Conservation (phyloP, 768 basidiomycete genomes). For the Aureoboletus auriporus region DNA sequence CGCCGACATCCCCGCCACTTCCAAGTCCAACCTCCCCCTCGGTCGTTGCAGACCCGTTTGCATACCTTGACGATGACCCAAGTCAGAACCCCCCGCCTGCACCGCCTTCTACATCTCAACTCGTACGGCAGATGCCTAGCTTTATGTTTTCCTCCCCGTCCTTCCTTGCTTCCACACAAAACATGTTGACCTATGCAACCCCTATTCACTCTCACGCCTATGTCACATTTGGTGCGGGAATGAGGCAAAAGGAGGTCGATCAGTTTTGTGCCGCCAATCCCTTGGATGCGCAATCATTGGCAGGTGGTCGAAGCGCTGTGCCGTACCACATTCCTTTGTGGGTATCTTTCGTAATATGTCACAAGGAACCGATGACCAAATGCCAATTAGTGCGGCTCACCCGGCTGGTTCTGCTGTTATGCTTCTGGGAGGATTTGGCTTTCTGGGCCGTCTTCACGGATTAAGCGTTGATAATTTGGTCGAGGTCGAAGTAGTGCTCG, state of each 20-base stretch:
- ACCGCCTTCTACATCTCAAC: constrained; percentile 21
- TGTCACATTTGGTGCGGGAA: constrained; percentile 85
- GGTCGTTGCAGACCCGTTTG: constrained; percentile 50
- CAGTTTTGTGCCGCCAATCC: constrained; percentile 66
- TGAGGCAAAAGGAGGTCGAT: constrained; percentile 82
- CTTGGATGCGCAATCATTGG: constrained; percentile 52
- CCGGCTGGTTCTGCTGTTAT: constrained; percentile 77
- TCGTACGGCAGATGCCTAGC: constrained; percentile 20
- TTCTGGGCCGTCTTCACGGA: constrained; percentile 78
- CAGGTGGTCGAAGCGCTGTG: constrained; percentile 49
- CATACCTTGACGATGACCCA: constrained; percentile 46
- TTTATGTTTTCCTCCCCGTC: constrained; percentile 33
- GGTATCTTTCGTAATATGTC: constrained; percentile 24
- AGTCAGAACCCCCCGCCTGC: constrained; percentile 22
- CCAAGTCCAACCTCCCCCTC: constrained; percentile 5
- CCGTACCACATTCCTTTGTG: constrained; percentile 83
- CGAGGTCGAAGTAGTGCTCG: constrained; percentile 88
- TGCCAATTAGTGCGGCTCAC: constrained; percentile 59
- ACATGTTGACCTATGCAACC: constrained; percentile 46
- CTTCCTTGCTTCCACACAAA: constrained; percentile 33
- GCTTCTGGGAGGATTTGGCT: constrained; percentile 86
- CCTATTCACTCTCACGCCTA: constrained; percentile 70
- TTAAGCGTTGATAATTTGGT: constrained; percentile 88
- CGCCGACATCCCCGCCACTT: constrained; percentile 1
- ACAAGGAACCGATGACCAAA: constrained; percentile 7